A percentile compares a stretch with the other conserved stretches of the same genome.
phyloP scores from a whole-genome alignment of 1,284 basidiomycete genomes.

The Sporisorium scitamineum region DNA sequence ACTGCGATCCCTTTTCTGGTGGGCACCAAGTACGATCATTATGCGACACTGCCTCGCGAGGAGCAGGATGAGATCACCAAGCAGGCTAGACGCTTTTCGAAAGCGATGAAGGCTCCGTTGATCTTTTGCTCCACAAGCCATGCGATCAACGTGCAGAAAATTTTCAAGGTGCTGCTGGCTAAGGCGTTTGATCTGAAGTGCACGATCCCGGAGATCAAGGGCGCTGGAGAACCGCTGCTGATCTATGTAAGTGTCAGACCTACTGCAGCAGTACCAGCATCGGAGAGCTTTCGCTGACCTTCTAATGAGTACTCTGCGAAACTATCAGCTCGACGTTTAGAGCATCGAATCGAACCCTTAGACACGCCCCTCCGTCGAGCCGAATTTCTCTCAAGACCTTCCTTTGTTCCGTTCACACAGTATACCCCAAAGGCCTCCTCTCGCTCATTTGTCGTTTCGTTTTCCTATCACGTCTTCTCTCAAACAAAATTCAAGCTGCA shows the following conservation, averaged over 20 bases:
- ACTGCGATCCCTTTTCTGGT: conserved; percentile 73
- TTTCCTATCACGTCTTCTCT: background rate
- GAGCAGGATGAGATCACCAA: conserved; percentile 99
- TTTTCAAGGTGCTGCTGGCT: conserved; percentile 77
- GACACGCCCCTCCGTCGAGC: background rate
- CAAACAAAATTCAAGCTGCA: background rate
- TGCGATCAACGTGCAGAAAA: conserved; percentile 91
- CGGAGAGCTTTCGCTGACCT: background rate
- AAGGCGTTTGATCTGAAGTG: conserved; percentile 64
- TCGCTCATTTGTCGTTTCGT: background rate
- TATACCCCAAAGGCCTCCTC: background rate
- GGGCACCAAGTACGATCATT: conserved; percentile 97
- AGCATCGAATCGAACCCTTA: background rate
- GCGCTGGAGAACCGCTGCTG: conserved; percentile 54
- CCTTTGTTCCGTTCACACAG: background rate
- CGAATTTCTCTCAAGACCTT: background rate
- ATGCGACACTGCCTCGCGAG: conserved; percentile 92
- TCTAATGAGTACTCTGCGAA: too few species aligned
- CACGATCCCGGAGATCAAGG: conserved; percentile 64
- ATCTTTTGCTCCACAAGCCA: conserved; percentile 98
- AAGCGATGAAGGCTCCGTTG: conserved; percentile 97
- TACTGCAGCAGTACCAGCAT: background rate
- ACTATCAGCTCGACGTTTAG: conserved; percentile 2
- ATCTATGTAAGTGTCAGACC: conserved; percentile 48
- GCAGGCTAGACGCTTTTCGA: conserved; percentile 84